Evolutionary conservation across 345 rosid species (phyloP), one percentile per base, ranked within the genome.

Genomic region (Gossypium anomalum): DNA sequence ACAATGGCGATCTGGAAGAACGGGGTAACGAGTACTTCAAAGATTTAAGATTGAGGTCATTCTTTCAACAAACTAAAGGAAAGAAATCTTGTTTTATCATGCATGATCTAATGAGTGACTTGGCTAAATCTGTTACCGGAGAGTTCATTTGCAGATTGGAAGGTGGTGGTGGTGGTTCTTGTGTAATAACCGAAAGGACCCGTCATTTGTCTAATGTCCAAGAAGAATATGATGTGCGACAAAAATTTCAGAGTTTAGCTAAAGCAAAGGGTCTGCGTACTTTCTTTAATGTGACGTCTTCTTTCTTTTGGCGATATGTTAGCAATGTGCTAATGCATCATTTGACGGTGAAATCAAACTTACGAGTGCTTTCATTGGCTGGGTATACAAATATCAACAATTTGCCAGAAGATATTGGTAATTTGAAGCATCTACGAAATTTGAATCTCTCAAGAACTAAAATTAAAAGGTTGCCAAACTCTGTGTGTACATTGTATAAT

Each of bases 401-500:
- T 15, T 59, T 77, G 13, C 65, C 80, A 0, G 11, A 63, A 16
- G 9, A 64, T 51, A 64, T 74, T 34, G 64, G 57, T 0, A 8
- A 58, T 7, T 57, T 77, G 72, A 80, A 57, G 34, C 69, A 55
- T 17, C 55, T 74, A 20, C 57, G 59, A 0, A 58, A 75, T 64
- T 55, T 77, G 13, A 34, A 81, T 59, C 61, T 81, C 0, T 72
- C 77, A 2, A 0, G 20, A 9, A 67, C 79, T 13, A 1, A 6
- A 23, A 43, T 74, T 3, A 29, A 20, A 19, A 3, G 22, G 2
- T 74, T 79, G 74, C 73, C 74, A 2, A 52, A 17, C 45, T 52
- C 61, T 17, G 5, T 70, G 59, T 8, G 81, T 75, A 71, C 76
- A 38, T 67, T 83, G 73, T 80, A 57, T 51, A 75, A 80, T 61